Conservation (phyloP, 202 grass and related monocot species). For the Saccharum hybrid region DNA sequence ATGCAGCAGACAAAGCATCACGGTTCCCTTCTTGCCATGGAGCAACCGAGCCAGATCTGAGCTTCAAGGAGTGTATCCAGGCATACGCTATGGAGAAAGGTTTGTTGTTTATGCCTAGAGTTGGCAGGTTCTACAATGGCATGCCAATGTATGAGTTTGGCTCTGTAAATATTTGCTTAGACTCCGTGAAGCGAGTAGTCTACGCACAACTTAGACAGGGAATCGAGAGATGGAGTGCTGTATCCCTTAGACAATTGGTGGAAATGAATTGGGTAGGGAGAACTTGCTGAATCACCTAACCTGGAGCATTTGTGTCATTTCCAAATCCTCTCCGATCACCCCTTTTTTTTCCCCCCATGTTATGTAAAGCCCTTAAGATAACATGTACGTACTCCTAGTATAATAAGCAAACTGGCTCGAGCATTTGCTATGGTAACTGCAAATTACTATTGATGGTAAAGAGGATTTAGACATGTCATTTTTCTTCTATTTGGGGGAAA, state of each 20-base stretch:
- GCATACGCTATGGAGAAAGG: slow-evolving; percentile 75
- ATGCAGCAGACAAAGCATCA: slow-evolving; percentile 54
- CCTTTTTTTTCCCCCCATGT: neutral
- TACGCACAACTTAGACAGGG: slow-evolving; percentile 65
- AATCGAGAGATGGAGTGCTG: slow-evolving; percentile 62
- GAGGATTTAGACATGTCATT: too few relatives aligned
- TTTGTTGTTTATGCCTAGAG: slow-evolving; percentile 74
- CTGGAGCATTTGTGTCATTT: neutral
- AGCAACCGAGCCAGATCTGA: slow-evolving; percentile 55
- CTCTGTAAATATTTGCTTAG: too few relatives aligned
- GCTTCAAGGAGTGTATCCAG: slow-evolving; percentile 84
- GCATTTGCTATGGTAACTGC: neutral
- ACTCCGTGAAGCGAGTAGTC: slow-evolving; percentile 53
- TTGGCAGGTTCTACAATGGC: slow-evolving; percentile 69
- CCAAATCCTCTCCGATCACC: neutral
- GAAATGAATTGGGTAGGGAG: slow-evolving; percentile 61
- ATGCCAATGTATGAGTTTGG: too few relatives aligned
- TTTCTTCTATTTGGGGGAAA: too few relatives aligned
- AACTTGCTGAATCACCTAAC: slow-evolving; percentile 25
- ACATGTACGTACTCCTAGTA: too few relatives aligned
- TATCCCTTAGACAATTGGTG: slow-evolving; percentile 65
- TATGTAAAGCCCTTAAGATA: neutral
- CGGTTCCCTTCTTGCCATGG: slow-evolving; percentile 18
- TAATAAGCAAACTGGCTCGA: too few relatives aligned
- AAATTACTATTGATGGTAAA: too few relatives aligned